These are phyloP conservation scores for Pseudogymnoascus sp. DNA, from an alignment of 2,329 filamentous ascomycete genomes.

Conservation along the genomic window DNA sequence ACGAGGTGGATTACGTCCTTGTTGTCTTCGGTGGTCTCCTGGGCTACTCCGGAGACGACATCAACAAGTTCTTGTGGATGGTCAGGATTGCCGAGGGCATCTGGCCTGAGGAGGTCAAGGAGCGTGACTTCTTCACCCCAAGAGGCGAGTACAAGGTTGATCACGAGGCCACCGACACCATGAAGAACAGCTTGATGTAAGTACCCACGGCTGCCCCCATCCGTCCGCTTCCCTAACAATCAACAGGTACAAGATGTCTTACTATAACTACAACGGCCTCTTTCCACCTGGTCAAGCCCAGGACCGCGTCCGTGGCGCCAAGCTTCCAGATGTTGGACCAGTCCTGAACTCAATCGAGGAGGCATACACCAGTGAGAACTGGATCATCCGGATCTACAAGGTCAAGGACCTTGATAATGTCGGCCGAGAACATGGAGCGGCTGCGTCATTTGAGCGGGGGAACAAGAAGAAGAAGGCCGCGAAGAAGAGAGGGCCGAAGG, in stretches of 20 bases:
- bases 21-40: slow-evolving; percentile 93
- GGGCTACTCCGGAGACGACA: slow-evolving; percentile 96
- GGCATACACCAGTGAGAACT: slow-evolving; percentile 98
- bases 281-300: slow-evolving; percentile 87
- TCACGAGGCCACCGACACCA: slow-evolving; percentile 84
- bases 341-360: slow-evolving; percentile 86
- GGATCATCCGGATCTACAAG: slow-evolving; percentile 99
- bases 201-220: slow-evolving; percentile 30
- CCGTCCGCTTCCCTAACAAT: slow-evolving; percentile 18
- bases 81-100: slow-evolving; percentile 97
- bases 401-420: slow-evolving; percentile 98
- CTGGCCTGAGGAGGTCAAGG: slow-evolving; percentile 98
- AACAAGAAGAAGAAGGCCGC: slow-evolving; percentile 74
- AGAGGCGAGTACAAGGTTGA: slow-evolving; percentile 95
- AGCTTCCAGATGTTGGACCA: slow-evolving; percentile 76
- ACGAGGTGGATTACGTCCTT: slow-evolving; percentile 98
- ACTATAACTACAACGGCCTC: slow-evolving; percentile 91
- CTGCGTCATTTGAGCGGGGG: slow-evolving; percentile 65
- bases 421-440: slow-evolving; percentile 73
- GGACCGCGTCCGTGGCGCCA: slow-evolving; percentile 78
- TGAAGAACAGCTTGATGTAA: slow-evolving; percentile 99
- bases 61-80: slow-evolving; percentile 99
- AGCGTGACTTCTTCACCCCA: slow-evolving; percentile 89
- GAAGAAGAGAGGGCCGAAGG: slow-evolving; percentile 66
- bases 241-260: slow-evolving; percentile 98